Conservation (phyloP, 176 grass and related monocot species). For the Neostapfia colusana region DNA sequence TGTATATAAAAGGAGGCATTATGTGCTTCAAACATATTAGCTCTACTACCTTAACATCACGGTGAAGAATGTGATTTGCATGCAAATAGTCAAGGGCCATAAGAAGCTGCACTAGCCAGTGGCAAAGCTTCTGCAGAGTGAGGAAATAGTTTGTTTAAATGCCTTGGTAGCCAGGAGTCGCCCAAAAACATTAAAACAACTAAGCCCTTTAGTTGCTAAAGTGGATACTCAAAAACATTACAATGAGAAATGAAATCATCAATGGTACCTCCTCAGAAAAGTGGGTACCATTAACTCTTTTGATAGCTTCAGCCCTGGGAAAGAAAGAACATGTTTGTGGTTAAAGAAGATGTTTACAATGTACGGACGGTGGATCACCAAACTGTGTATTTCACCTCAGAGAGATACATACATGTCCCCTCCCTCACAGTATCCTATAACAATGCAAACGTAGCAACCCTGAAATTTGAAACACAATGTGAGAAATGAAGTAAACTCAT, state of each 20-base stretch:
- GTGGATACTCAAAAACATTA: too few relatives aligned
- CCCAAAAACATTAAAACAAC: not conserved
- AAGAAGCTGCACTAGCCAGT: conserved; percentile 82
- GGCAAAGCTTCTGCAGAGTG: conserved; percentile 69
- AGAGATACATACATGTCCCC: conserved; percentile 87
- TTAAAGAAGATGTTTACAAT: not conserved
- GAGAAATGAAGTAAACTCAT: not conserved
- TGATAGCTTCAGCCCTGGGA: conserved; percentile 79
- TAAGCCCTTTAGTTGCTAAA: too few relatives aligned
- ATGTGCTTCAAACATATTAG: conserved; percentile 8
- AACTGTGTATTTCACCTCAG: conserved; percentile 26
- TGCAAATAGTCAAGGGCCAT: conserved; percentile 96
- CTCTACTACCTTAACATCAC: conserved; percentile 79
- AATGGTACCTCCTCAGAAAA: conserved; percentile 74
- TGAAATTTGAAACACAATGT: conserved; percentile 42
- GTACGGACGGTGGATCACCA: not conserved
- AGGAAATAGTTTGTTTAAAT: conserved; percentile 1
- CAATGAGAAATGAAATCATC: conserved; percentile 11
- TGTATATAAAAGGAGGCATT: not conserved
- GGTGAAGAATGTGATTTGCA: conserved; percentile 89
- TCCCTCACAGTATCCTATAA: conserved; percentile 84
- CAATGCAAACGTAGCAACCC: conserved; percentile 88
- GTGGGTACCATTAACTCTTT: conserved; percentile 52
- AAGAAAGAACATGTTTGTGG: not conserved
- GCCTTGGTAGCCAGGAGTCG: not conserved